Evolutionary conservation across 1,284 basidiomycete genomes (phyloP).

Genomic region (Veloporphyrellus conicus): DNA sequence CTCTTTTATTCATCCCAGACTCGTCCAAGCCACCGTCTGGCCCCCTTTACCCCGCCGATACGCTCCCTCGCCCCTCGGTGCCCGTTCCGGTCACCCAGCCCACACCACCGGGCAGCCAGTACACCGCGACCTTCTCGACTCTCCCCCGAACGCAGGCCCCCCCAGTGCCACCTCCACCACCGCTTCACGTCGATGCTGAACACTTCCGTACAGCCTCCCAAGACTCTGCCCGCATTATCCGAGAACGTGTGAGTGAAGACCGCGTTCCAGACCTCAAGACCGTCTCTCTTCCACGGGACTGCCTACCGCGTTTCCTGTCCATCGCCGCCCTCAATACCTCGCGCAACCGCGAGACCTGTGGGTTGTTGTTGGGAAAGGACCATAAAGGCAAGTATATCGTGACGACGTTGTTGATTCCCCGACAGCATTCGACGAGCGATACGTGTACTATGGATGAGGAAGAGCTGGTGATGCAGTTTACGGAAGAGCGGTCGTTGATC

Average conservation of each 20-base stretch:
- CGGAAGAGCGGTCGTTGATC: conserved; percentile 70
- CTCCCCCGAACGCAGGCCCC: conserved; percentile 25
- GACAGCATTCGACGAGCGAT: conserved; percentile 79
- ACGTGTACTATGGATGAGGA: conserved; percentile 87
- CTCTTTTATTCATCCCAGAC: conserved; percentile 31
- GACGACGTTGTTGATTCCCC: conserved; percentile 75
- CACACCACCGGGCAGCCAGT: conserved; percentile 12
- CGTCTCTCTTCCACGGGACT: conserved; percentile 64
- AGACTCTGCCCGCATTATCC: conserved; percentile 30
- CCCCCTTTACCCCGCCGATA: conserved; percentile 31
- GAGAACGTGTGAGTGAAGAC: conserved; percentile 24
- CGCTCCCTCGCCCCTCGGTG: conserved; percentile 33
- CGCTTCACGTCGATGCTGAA: conserved; percentile 19
- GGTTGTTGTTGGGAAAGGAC: conserved; percentile 55
- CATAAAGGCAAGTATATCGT: conserved; percentile 62
- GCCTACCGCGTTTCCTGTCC: conserved; percentile 66
- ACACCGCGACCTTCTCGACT: conserved; percentile 15
- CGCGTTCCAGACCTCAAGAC: conserved; percentile 47
- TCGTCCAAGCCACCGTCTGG: conserved; percentile 31
- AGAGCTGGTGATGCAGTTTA: conserved; percentile 79
- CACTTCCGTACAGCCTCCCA: conserved; percentile 29
- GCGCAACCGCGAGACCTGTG: conserved; percentile 62
- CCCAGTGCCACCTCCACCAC: conserved; percentile 20
- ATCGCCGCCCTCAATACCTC: conserved; percentile 62
- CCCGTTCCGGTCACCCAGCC: conserved; percentile 9